Percentiles rank a stretch among this genome's conserved stretches.
These are phyloP conservation scores for Diplotaxis tenuifolia DNA, from an alignment of 345 rosid genomes.

Conservation along the genomic window DNA sequence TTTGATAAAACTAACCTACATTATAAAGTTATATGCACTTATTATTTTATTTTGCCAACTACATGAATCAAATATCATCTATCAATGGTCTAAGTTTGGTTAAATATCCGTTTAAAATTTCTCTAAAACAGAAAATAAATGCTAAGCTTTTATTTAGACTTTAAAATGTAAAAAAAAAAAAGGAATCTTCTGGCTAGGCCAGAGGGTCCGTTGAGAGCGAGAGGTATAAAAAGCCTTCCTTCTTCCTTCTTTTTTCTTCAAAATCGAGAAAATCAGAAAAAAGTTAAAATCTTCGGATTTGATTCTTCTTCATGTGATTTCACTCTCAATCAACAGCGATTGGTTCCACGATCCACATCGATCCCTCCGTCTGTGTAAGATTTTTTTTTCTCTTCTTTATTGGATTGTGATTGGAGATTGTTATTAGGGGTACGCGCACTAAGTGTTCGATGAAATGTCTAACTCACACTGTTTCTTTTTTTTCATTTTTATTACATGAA, in stretches of 20 bases:
- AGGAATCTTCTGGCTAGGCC: constrained; percentile 16
- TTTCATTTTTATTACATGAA: background rate
- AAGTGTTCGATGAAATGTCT: constrained; percentile 39
- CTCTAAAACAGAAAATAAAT: no score
- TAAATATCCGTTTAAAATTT: no score
- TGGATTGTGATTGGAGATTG: constrained; percentile 25
- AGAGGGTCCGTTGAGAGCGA: constrained; percentile 28
- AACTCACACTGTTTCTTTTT: constrained; percentile 8
- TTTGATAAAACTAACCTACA: background rate
- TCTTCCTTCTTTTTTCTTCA: background rate
- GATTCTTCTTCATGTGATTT: constrained; percentile 20
- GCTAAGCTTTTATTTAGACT: no score
- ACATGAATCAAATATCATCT: no score
- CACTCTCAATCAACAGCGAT: constrained; percentile 25
- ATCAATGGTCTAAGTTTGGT: no score
- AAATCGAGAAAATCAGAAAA: constrained; percentile 14
- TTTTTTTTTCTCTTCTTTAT: background rate
- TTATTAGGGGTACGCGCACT: constrained; percentile 23
- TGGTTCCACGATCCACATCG: constrained; percentile 11
- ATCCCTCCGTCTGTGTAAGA: constrained; percentile 11
- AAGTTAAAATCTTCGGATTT: constrained; percentile 9
- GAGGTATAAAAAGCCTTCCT: background rate
- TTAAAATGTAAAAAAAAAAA: no score
- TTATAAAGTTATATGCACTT: no score
- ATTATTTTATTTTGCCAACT: no score